Evolutionary conservation across 306 rosid genomes (phyloP).

Genomic region (Adenanthera pavonina): DNA sequence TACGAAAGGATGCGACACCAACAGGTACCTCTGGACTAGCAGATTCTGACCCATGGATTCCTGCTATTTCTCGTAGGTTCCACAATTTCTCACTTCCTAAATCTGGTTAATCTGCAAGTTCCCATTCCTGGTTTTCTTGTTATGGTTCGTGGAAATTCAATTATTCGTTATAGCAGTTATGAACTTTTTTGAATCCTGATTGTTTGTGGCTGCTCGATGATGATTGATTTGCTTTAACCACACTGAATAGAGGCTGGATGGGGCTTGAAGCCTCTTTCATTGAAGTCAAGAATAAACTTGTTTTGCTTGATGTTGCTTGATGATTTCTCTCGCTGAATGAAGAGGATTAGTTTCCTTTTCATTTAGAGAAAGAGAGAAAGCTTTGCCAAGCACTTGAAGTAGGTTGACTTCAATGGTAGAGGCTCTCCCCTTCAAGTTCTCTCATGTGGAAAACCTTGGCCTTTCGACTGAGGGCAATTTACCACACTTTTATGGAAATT

Average conservation of each 20-base stretch:
- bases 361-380: too few species aligned
- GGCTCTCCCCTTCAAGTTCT: too few species aligned
- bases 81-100: conserved; percentile 38
- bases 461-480: too few species aligned
- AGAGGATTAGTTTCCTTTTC: too few species aligned
- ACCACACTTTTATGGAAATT: too few species aligned
- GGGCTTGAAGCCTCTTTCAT: conserved; percentile 22
- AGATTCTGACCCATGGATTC: conserved; percentile 48
- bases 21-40: conserved; percentile 69
- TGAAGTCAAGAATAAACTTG: not conserved
- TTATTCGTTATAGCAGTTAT: not conserved
- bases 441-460: too few species aligned
- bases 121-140: not conserved
- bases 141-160: not conserved
- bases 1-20: conserved; percentile 61
- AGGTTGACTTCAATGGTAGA: too few species aligned
- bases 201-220: conserved; percentile 59
- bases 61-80: conserved; percentile 69
- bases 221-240: conserved; percentile 85
- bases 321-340: not conserved
- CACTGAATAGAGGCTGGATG: conserved; percentile 54
- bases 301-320: not conserved
- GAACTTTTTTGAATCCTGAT: not conserved
- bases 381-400: too few species aligned
- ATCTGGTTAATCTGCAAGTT: not conserved